phyloP scores from a whole-genome alignment of 257 asterid genomes.

The Capsicum pubescens region DNA sequence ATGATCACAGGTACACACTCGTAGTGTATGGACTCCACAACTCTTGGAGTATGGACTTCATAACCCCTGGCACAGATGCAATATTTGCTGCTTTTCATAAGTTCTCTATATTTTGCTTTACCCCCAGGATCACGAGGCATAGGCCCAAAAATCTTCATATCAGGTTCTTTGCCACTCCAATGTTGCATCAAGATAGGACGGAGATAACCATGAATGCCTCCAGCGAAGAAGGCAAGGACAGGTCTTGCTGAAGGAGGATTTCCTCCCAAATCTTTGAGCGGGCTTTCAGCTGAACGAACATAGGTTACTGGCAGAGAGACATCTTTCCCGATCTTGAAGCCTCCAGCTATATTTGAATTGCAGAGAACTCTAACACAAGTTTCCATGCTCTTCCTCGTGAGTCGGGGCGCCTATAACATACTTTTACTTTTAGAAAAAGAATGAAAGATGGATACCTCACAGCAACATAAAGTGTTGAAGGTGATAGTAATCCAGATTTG shows the following conservation, averaged over 20 bases:
- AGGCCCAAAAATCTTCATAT: constrained; percentile 62
- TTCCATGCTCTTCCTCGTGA: constrained; percentile 46
- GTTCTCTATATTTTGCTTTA: constrained; percentile 57
- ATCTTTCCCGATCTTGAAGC: constrained; percentile 61
- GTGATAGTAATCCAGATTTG: constrained; percentile 8
- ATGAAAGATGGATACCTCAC: constrained; percentile 18
- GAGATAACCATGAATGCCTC: constrained; percentile 68
- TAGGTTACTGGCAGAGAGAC: constrained; percentile 66
- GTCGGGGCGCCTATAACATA: constrained; percentile 56
- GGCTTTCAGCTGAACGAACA: constrained; percentile 53
- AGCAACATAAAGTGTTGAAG: constrained; percentile 9
- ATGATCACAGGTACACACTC: constrained; percentile 69
- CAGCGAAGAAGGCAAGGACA: constrained; percentile 67
- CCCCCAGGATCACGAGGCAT: constrained; percentile 60
- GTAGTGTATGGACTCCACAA: constrained; percentile 61
- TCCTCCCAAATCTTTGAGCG: constrained; percentile 55
- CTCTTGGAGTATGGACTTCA: constrained; percentile 68
- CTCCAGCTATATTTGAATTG: constrained; percentile 56
- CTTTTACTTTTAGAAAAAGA: background rate
- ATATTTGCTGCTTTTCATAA: constrained; percentile 64
- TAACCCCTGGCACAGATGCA: constrained; percentile 73
- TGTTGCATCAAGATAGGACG: constrained; percentile 59
- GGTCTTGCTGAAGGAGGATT: constrained; percentile 49
- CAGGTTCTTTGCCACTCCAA: constrained; percentile 56
- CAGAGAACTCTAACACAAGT: constrained; percentile 57